Conservation (phyloP, 257 asterid genomes). For the Haberlea rhodopensis region DNA sequence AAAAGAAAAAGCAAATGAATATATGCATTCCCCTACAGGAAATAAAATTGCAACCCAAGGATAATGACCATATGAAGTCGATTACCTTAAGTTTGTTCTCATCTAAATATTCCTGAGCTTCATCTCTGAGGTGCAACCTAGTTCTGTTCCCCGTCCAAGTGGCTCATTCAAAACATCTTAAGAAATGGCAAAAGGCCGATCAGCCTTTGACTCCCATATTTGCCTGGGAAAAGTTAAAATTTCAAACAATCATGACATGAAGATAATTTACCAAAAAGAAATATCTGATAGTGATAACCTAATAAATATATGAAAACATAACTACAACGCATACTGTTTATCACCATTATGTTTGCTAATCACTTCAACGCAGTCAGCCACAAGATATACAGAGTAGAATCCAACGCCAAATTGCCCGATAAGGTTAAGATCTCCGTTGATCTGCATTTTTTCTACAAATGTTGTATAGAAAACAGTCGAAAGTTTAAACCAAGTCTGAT, state of each 20-base stretch:
- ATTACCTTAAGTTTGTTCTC: constrained; percentile 79
- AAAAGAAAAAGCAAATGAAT: neutral
- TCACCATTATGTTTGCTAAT: constrained; percentile 91
- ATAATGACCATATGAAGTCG: neutral
- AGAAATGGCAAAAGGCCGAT: constrained; percentile 88
- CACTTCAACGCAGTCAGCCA: constrained; percentile 91
- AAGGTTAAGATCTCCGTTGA: constrained; percentile 88
- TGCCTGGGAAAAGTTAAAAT: constrained; percentile 44
- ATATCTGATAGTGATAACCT: constrained; percentile 8
- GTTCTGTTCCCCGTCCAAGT: constrained; percentile 95
- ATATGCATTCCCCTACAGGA: neutral
- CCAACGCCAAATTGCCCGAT: constrained; percentile 99
- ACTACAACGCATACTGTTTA: constrained; percentile 59
- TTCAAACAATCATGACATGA: constrained; percentile 17
- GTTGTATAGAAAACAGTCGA: constrained; percentile 44
- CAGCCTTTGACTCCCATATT: constrained; percentile 97
- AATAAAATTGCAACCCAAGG: neutral
- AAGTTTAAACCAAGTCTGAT: constrained; percentile 1
- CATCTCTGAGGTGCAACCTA: constrained; percentile 85
- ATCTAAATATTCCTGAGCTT: constrained; percentile 86
- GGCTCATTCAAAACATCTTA: constrained; percentile 90
- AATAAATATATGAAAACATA: neutral
- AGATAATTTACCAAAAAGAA: neutral
- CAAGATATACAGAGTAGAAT: constrained; percentile 91
- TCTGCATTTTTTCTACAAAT: constrained; percentile 96